Percentiles rank a stretch among this genome's conserved stretches.
These are phyloP conservation scores for Dothideomycetes sp. DNA, from an alignment of 2,329 filamentous ascomycete species.

Conservation along the genomic window DNA sequence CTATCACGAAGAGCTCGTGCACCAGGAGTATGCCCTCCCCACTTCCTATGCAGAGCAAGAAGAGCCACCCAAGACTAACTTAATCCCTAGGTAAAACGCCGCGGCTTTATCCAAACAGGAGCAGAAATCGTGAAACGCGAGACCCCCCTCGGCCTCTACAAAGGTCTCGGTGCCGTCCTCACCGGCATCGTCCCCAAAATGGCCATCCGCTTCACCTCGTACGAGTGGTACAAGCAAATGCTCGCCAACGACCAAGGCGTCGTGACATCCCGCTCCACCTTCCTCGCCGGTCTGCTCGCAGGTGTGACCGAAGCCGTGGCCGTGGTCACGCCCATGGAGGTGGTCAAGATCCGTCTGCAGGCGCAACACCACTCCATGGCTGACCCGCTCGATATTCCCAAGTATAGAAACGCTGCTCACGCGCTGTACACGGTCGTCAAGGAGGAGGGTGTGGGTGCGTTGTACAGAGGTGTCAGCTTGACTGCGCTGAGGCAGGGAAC, in stretches of 20 bases:
- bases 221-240: conserved; percentile 85
- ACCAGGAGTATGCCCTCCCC: conserved; percentile 52
- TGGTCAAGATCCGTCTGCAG: conserved; percentile 96
- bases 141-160: conserved; percentile 88
- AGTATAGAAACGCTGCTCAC: conserved; percentile 89
- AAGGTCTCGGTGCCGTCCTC: conserved; percentile 91
- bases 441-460: conserved; percentile 77
- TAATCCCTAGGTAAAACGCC: conserved; percentile 50
- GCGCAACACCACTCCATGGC: conserved; percentile 97
- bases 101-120: conserved; percentile 81
- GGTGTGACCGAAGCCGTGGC: conserved; percentile 94
- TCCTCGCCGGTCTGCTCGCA: conserved; percentile 74
- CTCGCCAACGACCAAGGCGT: conserved; percentile 52
- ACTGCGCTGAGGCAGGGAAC: conserved; percentile 90
- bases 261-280: conserved; percentile 62
- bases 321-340: conserved; percentile 97
- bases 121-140: conserved; percentile 78
- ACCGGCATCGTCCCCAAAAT: conserved; percentile 98
- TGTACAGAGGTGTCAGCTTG: conserved; percentile 88
- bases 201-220: conserved; percentile 97
- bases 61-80: neutral
- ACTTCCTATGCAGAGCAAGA: conserved; percentile 3
- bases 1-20: conserved; percentile 74
- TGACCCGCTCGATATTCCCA: conserved; percentile 88
- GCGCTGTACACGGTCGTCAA: conserved; percentile 76